Conservation (phyloP, 1,284 basidiomycete species). For the Trametes pubescens region DNA sequence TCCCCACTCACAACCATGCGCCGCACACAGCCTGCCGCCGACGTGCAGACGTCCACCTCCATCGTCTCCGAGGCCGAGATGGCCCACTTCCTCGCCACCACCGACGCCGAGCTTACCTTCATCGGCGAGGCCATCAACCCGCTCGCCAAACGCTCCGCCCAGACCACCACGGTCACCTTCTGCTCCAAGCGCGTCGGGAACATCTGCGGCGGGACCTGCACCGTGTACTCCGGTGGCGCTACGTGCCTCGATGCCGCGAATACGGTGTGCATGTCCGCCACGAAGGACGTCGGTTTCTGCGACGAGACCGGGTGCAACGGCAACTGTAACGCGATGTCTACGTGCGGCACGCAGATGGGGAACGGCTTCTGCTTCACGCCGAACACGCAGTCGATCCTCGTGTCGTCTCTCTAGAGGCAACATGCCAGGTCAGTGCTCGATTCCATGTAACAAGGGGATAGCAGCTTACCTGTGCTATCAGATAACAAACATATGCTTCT, state of each 20-base stretch:
- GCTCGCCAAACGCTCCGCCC: conserved; percentile 6
- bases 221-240: conserved; percentile 11
- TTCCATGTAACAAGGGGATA: too few relatives aligned
- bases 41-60: not conserved
- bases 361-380: conserved; percentile 8
- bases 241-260: conserved; percentile 8
- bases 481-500: too few relatives aligned
- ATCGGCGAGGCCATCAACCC: conserved; percentile 9
- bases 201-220: conserved; percentile 15
- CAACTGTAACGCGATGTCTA: conserved; percentile 5
- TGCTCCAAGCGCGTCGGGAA: conserved; percentile 14
- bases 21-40: not conserved
- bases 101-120: conserved; percentile 19
- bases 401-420: conserved; percentile 1
- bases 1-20: too few relatives aligned
- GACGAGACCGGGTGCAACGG: conserved; percentile 8
- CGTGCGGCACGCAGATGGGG: conserved; percentile 8
- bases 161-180: conserved; percentile 9
- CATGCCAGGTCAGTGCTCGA: not conserved
- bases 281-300: conserved; percentile 10
- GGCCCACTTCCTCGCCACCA: conserved; percentile 12
- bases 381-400: conserved; percentile 6
- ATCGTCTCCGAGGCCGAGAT: conserved; percentile 9
- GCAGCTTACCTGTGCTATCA: too few relatives aligned
- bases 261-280: conserved; percentile 5